Conservation (phyloP, 176 grass and related monocot species). For the Panicum miliaceum region DNA sequence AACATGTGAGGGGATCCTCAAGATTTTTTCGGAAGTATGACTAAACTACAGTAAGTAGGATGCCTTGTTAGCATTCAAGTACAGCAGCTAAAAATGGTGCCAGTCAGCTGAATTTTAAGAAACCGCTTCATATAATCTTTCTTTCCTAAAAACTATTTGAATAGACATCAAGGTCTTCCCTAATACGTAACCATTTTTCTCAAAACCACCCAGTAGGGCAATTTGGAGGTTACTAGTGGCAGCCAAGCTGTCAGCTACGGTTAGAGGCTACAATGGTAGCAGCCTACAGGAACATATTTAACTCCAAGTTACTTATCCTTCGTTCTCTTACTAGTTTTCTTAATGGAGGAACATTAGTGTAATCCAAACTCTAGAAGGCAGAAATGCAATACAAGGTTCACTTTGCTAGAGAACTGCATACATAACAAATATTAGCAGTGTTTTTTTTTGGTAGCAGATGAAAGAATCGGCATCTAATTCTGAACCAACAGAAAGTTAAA, state of each 20-base stretch:
- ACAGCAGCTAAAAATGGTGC: neutral
- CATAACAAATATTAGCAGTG: neutral
- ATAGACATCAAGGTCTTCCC: neutral
- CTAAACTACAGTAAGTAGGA: neutral
- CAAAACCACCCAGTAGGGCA: neutral
- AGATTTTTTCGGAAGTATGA: neutral
- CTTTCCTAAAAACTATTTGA: neutral
- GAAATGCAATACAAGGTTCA: neutral
- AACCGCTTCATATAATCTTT: neutral
- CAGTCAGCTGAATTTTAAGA: neutral
- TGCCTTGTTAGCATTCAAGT: constrained; percentile 5
- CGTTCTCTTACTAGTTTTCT: constrained; percentile 17
- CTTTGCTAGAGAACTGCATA: constrained; percentile 1
- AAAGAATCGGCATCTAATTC: neutral
- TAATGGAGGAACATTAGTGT: neutral
- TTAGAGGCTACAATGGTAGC: neutral
- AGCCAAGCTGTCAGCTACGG: neutral
- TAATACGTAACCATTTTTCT: neutral
- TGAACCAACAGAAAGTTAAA: constrained; percentile 32
- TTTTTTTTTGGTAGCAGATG: neutral
- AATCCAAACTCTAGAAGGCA: constrained; percentile 25
- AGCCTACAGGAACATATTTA: neutral
- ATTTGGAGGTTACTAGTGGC: neutral
- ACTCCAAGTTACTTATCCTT: neutral
- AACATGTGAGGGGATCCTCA: neutral